Evolutionary conservation across 2,329 filamentous ascomycete species (phyloP), one percentile per base, ranked within the genome.

Genomic region (Colletotrichum sp.): DNA sequence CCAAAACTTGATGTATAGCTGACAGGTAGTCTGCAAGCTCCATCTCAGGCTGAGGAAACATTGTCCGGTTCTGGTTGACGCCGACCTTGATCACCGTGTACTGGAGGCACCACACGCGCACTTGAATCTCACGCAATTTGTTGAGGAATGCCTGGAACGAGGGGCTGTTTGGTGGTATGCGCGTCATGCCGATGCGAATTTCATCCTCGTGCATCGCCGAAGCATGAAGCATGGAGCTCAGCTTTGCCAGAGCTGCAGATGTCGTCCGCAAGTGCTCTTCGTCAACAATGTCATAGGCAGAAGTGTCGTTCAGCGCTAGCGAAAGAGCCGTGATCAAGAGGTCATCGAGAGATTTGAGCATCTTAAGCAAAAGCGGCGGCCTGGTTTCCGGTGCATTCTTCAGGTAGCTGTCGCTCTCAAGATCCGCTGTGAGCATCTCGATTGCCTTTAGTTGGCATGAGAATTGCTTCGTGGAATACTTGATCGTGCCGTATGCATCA

Each of bases 381-480:
- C 96, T 92, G 24, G 93, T 90, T 30, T 93, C 91, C 24, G 87
- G 85, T 0, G 92, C 85, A 2, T 91, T 90, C 9, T 89, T 85
- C 12, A 90, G 87, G 79, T 92, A 92, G 10, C 96, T 86, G 77
- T 97, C 94, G 26, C 86, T 84, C 73, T 90, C 88, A 43, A 92
- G 85, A 76, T 92, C 90, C 24, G 87, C 87, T 5, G 97, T 88
- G 24, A 99, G 91, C 80, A 96, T 93, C 82, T 98, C 95, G 64
- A 99, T 95, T 78, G 94, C 95, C 79, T 94, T 93, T 34, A 99
- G 87, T 76, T 95, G 92, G 83, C 96, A 99, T 1, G 95, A 98
- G 34, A 98, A 92, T 16, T 97, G 93, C 83, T 98, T 98, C 0
- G 96, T 96, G 1, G 92, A 87, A 80, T 98, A 98, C 9, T 94